Evolutionary conservation across 257 asterid genomes (phyloP), one percentile per base, ranked within the genome.

Genomic region (Cruciata laevipes): DNA sequence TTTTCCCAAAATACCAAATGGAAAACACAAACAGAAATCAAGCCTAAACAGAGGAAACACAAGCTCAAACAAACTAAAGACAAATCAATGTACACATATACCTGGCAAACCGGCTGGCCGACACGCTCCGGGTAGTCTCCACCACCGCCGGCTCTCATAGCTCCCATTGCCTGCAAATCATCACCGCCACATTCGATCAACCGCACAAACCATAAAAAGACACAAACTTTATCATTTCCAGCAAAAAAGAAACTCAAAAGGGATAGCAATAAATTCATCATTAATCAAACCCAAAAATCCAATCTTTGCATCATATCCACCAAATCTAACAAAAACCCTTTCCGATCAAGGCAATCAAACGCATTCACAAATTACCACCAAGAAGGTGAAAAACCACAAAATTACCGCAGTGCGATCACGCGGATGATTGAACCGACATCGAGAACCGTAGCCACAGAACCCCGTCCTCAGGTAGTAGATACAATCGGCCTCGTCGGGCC

Each of bases 401-500:
- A 21, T 66, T 79, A 88, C 96, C 86, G 74, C 64, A 69, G 73
- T 66, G 63, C 93, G 87, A 73, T 88, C 95, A 69, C 83, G 87
- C 16, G 99, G 98, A 69, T 94, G 99, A 82, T 94, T 94, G 81
- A 87, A 94, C 80, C 99, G 90, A 81, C 99, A 94, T 66, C 98
- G 82, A 65, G 85, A 73, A 75, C 96, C 96, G 66, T 82, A 91
- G 10, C 96, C 98, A 77, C 98, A 94, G 71, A 81, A 89, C 3
- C 98, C 98, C 44, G 98, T 94, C 88, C 87, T 85, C 80, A 90
- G 66, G 78, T 85, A 94, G 83, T 94, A 83, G 65, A 84, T 87
- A 80, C 99, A 94, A 80, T 88, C 91, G 40, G 93, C 87, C 83
- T 85, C 91, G 61, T 77, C 86, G 59, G 96, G 86, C 84, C 96